Evolutionary conservation across 345 rosid species (phyloP).

Genomic region (Pistacia vera): DNA sequence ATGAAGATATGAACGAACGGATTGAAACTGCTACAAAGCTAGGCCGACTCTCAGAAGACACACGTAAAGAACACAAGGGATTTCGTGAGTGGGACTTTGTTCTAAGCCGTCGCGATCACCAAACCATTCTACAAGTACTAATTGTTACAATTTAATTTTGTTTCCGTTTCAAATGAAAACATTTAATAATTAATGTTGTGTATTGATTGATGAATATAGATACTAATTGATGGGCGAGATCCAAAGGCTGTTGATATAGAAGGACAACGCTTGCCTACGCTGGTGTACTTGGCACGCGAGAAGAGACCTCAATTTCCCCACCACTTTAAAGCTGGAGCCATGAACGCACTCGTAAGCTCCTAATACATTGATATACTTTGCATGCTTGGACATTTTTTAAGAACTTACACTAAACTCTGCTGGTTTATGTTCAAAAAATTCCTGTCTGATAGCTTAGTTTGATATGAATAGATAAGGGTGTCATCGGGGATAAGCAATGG

Average conservation of each 20-base stretch:
- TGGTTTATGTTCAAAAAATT: no score
- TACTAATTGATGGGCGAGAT: constrained; percentile 33
- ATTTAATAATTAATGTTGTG: no score
- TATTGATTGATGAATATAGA: not conserved
- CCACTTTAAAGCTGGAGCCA: constrained; percentile 58
- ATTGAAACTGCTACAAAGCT: constrained; percentile 28
- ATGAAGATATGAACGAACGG: constrained; percentile 32
- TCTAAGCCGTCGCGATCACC: constrained; percentile 34
- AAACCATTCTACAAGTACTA: constrained; percentile 39
- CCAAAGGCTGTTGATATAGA: constrained; percentile 18
- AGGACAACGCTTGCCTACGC: constrained; percentile 34
- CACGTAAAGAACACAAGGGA: constrained; percentile 25
- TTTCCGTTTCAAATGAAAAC: no score
- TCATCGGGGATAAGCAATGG: constrained; percentile 46
- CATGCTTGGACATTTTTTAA: not conserved
- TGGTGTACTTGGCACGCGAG: constrained; percentile 55
- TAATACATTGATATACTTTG: no score
- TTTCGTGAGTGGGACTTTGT: constrained; percentile 36
- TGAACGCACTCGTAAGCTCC: constrained; percentile 42
- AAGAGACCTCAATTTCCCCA: constrained; percentile 43
- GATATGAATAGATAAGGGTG: constrained; percentile 32
- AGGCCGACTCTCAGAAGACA: constrained; percentile 32
- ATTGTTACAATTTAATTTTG: no score
- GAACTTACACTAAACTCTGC: no score
- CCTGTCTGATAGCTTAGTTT: no score